Base-by-base conservation (phyloP, 768 basidiomycete species). In the Termitomyces sp. region DNA sequence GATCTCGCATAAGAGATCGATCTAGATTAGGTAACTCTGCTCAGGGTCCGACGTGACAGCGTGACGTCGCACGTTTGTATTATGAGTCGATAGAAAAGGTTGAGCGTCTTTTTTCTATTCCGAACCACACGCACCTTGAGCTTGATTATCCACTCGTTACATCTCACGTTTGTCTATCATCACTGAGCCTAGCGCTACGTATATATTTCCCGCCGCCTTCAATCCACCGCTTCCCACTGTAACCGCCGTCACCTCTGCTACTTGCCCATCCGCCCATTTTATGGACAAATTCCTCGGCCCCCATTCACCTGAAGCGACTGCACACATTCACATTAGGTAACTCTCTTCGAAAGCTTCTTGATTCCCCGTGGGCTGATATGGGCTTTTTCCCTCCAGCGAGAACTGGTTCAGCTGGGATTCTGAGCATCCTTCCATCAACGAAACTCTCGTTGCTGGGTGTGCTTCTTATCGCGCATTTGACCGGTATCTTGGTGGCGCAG, bases 391-490 rank as follows among this genome's bases (percentile, higher is more conserved):
- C 19, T 28, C 10, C 59, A 90, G 88, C 44, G 84, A 90, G 68
- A 86, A 86, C 59, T 81, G 77, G 70, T 78, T 79, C 60, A 75
- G 72, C 42, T 90, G 88, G 88, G 86, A 89, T 65, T 77, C 80
- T 35, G 82, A 88, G 62, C 81, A 85, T 60, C 83, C 83, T 14
- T 80, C 82, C 12, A 75, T 88, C 65, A 78, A 88, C 72, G 88
- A 91, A 68, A 82, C 82, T 2, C 79, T 91, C 56, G 81, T 91
- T 41, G 86, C 89, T 1, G 82, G 84, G 21, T 88, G 83, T 63
- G 88, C 90, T n/a, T 85, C 89, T 5, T 92, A 92, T 70, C 79
- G 86, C 61, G 87, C 89, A 3, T 83, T 92, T 63, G 81, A 81
- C 62, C 85, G 89, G 53, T 92, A 83, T 62, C 79, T 91, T 47